A percentile compares a stretch with the other conserved stretches of the same genome.
These are phyloP conservation scores for Croton setiger DNA, from an alignment of 441 rosid species.

Conservation along the genomic window DNA sequence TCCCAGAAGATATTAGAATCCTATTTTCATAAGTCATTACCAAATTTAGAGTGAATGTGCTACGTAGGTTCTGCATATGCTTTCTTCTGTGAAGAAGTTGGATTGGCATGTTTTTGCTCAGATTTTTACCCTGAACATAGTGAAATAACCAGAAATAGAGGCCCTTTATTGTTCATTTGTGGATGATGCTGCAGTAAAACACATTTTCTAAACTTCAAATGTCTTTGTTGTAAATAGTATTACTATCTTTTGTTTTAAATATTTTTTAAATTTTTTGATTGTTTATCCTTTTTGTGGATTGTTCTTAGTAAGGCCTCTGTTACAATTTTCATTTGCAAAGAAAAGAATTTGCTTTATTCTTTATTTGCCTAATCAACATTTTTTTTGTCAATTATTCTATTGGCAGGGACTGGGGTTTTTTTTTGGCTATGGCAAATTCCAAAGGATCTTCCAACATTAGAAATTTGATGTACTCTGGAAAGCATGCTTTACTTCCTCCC, in stretches of 20 bases:
- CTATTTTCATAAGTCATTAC: background rate
- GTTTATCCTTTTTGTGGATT: background rate
- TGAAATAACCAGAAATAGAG: background rate
- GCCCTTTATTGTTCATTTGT: background rate
- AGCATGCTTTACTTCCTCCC: constrained; percentile 89
- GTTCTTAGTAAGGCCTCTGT: background rate
- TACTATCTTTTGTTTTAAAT: background rate
- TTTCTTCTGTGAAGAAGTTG: background rate
- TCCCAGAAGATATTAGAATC: background rate
- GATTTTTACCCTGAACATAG: background rate
- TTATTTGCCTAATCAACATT: background rate
- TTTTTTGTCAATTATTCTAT: background rate
- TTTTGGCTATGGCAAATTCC: constrained; percentile 65
- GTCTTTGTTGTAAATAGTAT: background rate
- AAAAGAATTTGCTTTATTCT: background rate
- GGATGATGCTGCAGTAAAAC: background rate
- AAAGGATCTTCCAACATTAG: constrained; percentile 72
- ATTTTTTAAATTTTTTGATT: background rate
- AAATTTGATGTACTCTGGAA: constrained; percentile 67
- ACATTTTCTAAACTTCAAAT: background rate
- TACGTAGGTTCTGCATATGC: background rate
- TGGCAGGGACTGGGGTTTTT: constrained; percentile 31
- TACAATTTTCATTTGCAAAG: background rate
- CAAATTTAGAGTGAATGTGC: background rate
- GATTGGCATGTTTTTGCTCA: background rate